phyloP scores from a whole-genome alignment of 2,329 filamentous ascomycete genomes.

The Metarhizium guizhouense region DNA sequence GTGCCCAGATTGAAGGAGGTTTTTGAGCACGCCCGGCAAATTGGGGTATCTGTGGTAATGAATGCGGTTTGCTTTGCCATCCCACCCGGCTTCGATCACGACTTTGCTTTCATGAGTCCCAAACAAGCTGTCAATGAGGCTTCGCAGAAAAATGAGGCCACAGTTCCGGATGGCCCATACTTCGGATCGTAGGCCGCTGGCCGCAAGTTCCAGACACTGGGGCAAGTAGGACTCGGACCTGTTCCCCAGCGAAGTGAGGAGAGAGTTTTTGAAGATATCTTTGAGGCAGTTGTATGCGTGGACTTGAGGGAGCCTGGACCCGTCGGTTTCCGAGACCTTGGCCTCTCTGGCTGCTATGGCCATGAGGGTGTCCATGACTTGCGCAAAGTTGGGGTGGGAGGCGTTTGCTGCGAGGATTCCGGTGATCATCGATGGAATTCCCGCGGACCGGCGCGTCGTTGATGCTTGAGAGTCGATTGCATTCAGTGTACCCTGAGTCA shows the following conservation, averaged over 20 bases:
- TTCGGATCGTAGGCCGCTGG: slow-evolving; percentile 66
- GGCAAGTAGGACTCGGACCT: slow-evolving; percentile 67
- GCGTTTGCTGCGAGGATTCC: slow-evolving; percentile 66
- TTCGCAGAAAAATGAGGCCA: slow-evolving; percentile 78
- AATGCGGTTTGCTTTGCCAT: slow-evolving; percentile 54
- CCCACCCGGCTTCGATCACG: slow-evolving; percentile 52
- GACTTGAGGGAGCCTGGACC: slow-evolving; percentile 72
- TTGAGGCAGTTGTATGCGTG: slow-evolving; percentile 92
- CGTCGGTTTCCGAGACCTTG: slow-evolving; percentile 46
- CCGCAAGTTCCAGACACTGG: slow-evolving; percentile 68
- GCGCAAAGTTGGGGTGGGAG: slow-evolving; percentile 49
- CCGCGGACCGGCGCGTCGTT: slow-evolving; percentile 84
- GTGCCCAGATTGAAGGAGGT: slow-evolving; percentile 48
- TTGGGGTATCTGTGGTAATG: slow-evolving; percentile 62
- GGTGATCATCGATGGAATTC: slow-evolving; percentile 78
- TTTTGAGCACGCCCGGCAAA: slow-evolving; percentile 54
- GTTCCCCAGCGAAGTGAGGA: slow-evolving; percentile 61
- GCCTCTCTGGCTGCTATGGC: slow-evolving; percentile 47
- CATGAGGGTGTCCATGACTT: slow-evolving; percentile 55
- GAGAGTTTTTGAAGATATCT: slow-evolving; percentile 80
- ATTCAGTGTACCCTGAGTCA: slow-evolving; percentile 47
- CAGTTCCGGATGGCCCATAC: slow-evolving; percentile 95
- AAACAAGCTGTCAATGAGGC: slow-evolving; percentile 70
- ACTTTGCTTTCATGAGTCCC: slow-evolving; percentile 65
- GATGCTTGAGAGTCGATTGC: slow-evolving; percentile 69